Evolutionary conservation across 129 eudicot genomes (phyloP).

Genomic region (Pulicaria dysenterica): DNA sequence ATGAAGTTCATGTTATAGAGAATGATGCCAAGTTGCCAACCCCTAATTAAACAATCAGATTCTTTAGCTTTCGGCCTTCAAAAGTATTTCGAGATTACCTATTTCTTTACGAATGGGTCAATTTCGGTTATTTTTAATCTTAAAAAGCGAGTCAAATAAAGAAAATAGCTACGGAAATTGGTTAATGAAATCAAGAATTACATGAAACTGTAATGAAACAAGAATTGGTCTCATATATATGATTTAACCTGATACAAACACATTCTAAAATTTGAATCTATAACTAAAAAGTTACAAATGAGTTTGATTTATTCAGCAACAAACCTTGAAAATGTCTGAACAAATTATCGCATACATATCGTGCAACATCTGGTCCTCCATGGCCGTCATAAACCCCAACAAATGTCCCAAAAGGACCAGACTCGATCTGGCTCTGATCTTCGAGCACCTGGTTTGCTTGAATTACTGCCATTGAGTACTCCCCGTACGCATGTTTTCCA

Average conservation of each 20-base stretch:
- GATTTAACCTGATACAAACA: not conserved
- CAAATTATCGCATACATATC: slow-evolving; percentile 58
- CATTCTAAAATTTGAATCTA: not conserved
- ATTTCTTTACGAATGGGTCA: not conserved
- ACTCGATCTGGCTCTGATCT: slow-evolving; percentile 68
- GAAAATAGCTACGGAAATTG: not conserved
- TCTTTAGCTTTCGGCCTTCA: not conserved
- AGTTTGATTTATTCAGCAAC: slow-evolving; percentile 3
- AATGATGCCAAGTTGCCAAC: not conserved
- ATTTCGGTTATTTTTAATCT: not conserved
- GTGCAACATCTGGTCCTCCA: slow-evolving; percentile 64
- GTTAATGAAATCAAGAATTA: not conserved
- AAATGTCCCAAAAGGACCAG: slow-evolving; percentile 62
- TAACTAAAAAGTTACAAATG: not conserved
- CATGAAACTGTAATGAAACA: not conserved
- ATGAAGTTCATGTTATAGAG: not conserved
- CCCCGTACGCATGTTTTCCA: slow-evolving; percentile 50
- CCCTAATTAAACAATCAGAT: not conserved
- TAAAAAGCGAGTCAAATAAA: not conserved
- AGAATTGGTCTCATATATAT: not conserved
- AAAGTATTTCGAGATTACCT: not conserved
- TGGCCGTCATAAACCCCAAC: slow-evolving; percentile 80
- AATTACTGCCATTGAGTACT: slow-evolving; percentile 63
- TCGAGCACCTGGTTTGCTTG: slow-evolving; percentile 68
- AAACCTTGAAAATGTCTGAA: slow-evolving; percentile 57